Evolutionary conservation across 2,329 filamentous ascomycete species (phyloP), one percentile per base, ranked within the genome.

Genomic region (Blastomyces emzantsi): DNA sequence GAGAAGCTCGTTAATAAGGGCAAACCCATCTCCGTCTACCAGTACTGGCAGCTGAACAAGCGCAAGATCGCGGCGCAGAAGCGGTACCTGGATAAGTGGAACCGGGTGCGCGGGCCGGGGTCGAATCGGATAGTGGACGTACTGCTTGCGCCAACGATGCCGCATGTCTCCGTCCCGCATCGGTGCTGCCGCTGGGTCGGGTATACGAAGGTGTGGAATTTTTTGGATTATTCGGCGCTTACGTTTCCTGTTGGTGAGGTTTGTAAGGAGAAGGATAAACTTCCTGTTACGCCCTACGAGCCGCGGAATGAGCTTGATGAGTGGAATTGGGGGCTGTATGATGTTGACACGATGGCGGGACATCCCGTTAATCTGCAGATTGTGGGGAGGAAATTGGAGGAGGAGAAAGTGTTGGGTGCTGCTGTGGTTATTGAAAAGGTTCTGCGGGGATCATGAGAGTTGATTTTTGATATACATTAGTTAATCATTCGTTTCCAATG

Each of bases 21-120:
- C 1, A 67, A 78, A 13, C 70, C 83, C 0, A 83, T 87, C 17
- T 85, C 83, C 0, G 84, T 87, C 0, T 87, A 84, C 64, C 78
- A 85, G 4, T 89, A 88, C 72, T 89, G 85, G 86, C 85, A 87
- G 67, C 77, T 89, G 7, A 88, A 87, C 73, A 83, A 77, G 65
- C 77, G 79, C 33, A 88, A 87, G 68, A 63, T 78, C 33, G 75
- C 74, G 0, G 75, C 79, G 3, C 83, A 86, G 66, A 80, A 85
- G 64, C 76, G 74, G 2, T 87, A 85, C 63, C 76, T 87, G 0
- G 79, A 85, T 59, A 82, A 85, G 64, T 88, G 85, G 85, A 81
- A 81, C 55, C 70, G 70, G 0, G 73, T 77, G 0, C 74, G 69
- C 19, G 82, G 79, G 2, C 70, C 75, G 0, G 15, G 1, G 25